Percentiles rank a stretch among this genome's conserved stretches.
phyloP scores from a whole-genome alignment of 2,329 filamentous ascomycete genomes.

The Cytospora leucostoma region DNA sequence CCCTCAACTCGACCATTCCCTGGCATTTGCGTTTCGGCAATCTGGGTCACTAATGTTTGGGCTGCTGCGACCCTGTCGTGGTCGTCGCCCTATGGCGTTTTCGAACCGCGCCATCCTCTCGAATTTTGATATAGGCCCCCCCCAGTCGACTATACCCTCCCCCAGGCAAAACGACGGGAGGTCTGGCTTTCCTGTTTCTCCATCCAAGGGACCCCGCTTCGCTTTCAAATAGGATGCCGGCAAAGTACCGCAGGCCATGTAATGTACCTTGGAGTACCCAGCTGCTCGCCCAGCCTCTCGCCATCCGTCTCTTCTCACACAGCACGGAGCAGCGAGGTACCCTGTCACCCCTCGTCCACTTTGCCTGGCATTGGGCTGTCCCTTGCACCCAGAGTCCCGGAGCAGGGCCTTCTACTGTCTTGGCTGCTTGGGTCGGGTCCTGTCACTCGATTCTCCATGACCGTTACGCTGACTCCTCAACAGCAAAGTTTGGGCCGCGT shows the following conservation, averaged over 20 bases:
- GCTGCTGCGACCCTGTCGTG: conserved; percentile 29
- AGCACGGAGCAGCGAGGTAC: conserved; percentile 29
- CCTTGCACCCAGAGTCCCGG: conserved; percentile 15
- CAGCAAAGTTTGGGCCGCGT: conserved; percentile 49
- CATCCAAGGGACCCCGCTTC: conserved; percentile 26
- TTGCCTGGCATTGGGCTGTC: conserved; percentile 21
- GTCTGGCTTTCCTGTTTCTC: conserved; percentile 27
- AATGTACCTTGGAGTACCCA: conserved; percentile 21
- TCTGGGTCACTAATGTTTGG: conserved; percentile 34
- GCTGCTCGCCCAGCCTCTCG: conserved; percentile 10
- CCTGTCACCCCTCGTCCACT: conserved; percentile 22
- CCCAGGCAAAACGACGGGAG: conserved; percentile 31
- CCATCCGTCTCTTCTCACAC: conserved; percentile 22
- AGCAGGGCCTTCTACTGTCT: conserved; percentile 32
- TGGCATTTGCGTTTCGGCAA: conserved; percentile 35
- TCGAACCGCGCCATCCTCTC: conserved; percentile 33
- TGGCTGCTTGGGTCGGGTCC: conserved; percentile 27
- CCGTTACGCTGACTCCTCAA: conserved; percentile 44
- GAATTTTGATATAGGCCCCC: conserved; percentile 35
- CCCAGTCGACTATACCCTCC: conserved; percentile 35
- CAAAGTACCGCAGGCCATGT: conserved; percentile 21
- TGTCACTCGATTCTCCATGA: conserved; percentile 32
- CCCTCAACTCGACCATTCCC: conserved; percentile 26
- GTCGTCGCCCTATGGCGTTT: conserved; percentile 33
- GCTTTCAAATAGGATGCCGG: conserved; percentile 20